Evolutionary conservation across 139 green algal species (phyloP).

Genomic region (Marvania coccoides): DNA sequence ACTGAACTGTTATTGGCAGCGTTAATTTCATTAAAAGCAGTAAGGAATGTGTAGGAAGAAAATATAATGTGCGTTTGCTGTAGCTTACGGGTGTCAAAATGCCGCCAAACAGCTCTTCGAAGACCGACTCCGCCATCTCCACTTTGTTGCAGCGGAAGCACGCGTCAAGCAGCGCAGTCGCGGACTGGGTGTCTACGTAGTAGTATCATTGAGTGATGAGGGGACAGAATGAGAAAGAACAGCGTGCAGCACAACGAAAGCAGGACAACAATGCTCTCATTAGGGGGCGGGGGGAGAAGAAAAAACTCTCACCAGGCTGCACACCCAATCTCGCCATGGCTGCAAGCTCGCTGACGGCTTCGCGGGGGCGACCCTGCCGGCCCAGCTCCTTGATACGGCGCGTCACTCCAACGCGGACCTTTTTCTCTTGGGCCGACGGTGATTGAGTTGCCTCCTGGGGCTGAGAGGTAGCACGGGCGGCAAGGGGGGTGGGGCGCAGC

Average conservation of each 20-base stretch:
- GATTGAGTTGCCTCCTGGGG: background rate
- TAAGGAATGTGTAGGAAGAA: too few species aligned
- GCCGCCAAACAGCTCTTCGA: constrained; percentile 70
- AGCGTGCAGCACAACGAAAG: too few species aligned
- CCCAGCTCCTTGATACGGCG: constrained; percentile 48
- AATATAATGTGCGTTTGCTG: too few species aligned
- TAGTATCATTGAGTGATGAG: too few species aligned
- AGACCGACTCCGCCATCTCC: constrained; percentile 65
- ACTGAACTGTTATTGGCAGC: too few species aligned
- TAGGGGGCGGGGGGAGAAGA: too few species aligned
- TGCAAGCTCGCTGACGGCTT: constrained; percentile 59
- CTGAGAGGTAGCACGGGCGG: background rate
- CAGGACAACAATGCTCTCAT: too few species aligned
- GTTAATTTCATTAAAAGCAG: too few species aligned
- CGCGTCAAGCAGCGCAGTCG: constrained; percentile 70
- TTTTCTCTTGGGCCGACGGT: background rate
- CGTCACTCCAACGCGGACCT: constrained; percentile 32
- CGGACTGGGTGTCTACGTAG: constrained; percentile 65
- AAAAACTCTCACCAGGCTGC: too few species aligned
- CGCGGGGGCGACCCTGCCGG: constrained; percentile 23
- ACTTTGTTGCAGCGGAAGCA: constrained; percentile 59
- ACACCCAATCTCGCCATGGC: constrained; percentile 57
- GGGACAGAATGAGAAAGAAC: too few species aligned
- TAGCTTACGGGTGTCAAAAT: background rate
- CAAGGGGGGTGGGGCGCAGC: background rate